Evolutionary conservation across 257 asterid genomes (phyloP).

Genomic region (Buddleja alternifolia): DNA sequence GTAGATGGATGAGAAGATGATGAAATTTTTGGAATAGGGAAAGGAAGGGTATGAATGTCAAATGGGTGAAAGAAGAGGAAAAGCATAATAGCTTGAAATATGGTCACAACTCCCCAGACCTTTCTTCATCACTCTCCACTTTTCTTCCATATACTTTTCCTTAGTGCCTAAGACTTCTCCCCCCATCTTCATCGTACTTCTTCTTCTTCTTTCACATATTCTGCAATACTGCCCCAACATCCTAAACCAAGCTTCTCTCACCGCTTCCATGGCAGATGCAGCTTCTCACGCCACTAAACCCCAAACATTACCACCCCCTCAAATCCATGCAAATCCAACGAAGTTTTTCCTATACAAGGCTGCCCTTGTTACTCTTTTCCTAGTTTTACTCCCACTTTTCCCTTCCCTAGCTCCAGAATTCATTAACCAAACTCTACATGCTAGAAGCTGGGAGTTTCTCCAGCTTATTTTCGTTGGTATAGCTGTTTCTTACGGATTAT

Average conservation of each 20-base stretch:
- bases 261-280: slow-evolving; percentile 62
- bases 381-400: slow-evolving; percentile 63
- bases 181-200: no score
- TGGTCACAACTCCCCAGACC: slow-evolving; percentile 59
- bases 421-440: slow-evolving; percentile 59
- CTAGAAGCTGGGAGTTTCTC: slow-evolving; percentile 85
- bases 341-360: slow-evolving; percentile 62
- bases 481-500: slow-evolving; percentile 91
- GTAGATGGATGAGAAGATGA: no score
- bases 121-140: slow-evolving; percentile 44
- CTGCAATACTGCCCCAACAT: slow-evolving; percentile 26
- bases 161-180: slow-evolving; percentile 53
- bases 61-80: slow-evolving; percentile 34
- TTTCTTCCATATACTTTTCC: slow-evolving; percentile 51
- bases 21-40: no score
- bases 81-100: slow-evolving; percentile 51
- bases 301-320: slow-evolving; percentile 26
- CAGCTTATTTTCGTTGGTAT: slow-evolving; percentile 91
- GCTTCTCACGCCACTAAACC: slow-evolving; percentile 37
- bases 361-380: slow-evolving; percentile 48
- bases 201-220: slow-evolving; percentile 36
- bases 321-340: slow-evolving; percentile 47
- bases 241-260: slow-evolving; percentile 28
- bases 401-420: slow-evolving; percentile 76
- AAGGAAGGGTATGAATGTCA: slow-evolving; percentile 43